phyloP scores from a whole-genome alignment of 345 rosid genomes.

The Noccaea caerulescens region DNA sequence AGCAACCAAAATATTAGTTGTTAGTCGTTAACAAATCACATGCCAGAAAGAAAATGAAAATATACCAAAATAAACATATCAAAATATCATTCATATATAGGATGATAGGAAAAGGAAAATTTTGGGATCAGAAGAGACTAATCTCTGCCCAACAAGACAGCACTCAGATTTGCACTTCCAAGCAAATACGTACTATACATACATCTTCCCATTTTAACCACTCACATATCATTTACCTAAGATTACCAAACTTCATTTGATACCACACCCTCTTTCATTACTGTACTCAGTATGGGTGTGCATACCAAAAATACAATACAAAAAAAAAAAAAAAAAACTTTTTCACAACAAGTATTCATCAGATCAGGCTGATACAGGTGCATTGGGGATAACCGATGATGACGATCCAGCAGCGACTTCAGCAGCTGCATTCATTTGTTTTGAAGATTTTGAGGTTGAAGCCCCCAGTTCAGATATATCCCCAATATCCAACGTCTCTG shows the following conservation, averaged over 20 bases:
- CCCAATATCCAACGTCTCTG: slow-evolving; percentile 79
- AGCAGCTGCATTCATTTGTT: slow-evolving; percentile 51
- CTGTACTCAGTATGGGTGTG: slow-evolving; percentile 40
- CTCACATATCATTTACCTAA: slow-evolving; percentile 11
- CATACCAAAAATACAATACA: slow-evolving; percentile 3
- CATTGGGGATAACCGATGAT: slow-evolving; percentile 47
- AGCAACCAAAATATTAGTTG: not conserved
- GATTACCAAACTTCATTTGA: slow-evolving; percentile 13
- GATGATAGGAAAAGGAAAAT: slow-evolving; percentile 25
- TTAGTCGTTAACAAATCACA: not conserved
- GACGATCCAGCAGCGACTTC: slow-evolving; percentile 48
- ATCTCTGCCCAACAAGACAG: slow-evolving; percentile 21
- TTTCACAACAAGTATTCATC: slow-evolving; percentile 24
- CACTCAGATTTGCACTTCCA: slow-evolving; percentile 30
- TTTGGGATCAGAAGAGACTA: slow-evolving; percentile 12
- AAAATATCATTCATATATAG: slow-evolving; percentile 31
- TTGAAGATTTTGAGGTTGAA: slow-evolving; percentile 49
- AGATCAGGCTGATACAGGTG: slow-evolving; percentile 40
- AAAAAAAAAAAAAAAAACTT: too few species aligned
- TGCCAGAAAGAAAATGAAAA: not conserved
- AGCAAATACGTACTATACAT: slow-evolving; percentile 25
- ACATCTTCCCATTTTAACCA: slow-evolving; percentile 1
- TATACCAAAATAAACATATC: slow-evolving; percentile 27
- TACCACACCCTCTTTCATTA: slow-evolving; percentile 17
- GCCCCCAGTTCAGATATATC: slow-evolving; percentile 58